Evolutionary conservation across 2,329 filamentous ascomycete species (phyloP).

Genomic region (Apiospora arundinis): DNA sequence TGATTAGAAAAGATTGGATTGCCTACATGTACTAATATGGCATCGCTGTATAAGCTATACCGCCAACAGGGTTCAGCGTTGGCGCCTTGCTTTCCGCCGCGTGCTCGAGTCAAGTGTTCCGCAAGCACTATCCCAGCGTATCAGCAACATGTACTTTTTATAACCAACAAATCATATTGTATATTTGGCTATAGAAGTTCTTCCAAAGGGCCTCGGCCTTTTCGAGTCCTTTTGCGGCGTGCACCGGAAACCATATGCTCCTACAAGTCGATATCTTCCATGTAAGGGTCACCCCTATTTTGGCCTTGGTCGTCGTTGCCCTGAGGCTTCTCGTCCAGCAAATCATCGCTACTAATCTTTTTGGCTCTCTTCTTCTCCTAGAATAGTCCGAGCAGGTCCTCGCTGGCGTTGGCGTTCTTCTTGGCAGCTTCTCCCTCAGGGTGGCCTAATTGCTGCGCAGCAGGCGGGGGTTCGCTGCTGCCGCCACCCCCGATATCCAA

Average conservation of each 20-base stretch:
- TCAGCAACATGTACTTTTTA: background rate
- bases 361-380: slow-evolving; percentile 37
- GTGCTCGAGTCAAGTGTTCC: too few relatives aligned
- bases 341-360: slow-evolving; percentile 7
- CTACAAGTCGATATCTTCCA: background rate
- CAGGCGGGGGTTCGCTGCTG: slow-evolving; percentile 67
- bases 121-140: background rate
- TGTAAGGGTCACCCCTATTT: background rate
- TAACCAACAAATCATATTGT: background rate
- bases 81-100: too few relatives aligned
- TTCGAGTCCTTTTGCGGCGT: background rate
- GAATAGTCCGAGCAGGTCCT: slow-evolving; percentile 67
- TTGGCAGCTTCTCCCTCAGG: slow-evolving; percentile 55
- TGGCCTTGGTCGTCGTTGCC: background rate
- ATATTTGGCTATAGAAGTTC: slow-evolving; percentile 6
- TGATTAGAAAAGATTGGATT: too few relatives aligned
- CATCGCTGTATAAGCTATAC: too few relatives aligned
- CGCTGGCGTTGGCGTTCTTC: slow-evolving; percentile 50
- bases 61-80: too few relatives aligned
- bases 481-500: slow-evolving; percentile 75
- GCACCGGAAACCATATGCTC: background rate
- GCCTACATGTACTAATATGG: too few relatives aligned
- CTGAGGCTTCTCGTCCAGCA: background rate
- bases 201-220: background rate
- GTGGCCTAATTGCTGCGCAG: slow-evolving; percentile 62